Percentiles rank a stretch among this genome's conserved stretches.
phyloP scores from a whole-genome alignment of 2,329 filamentous ascomycete genomes.

The Xylaria sp. region DNA sequence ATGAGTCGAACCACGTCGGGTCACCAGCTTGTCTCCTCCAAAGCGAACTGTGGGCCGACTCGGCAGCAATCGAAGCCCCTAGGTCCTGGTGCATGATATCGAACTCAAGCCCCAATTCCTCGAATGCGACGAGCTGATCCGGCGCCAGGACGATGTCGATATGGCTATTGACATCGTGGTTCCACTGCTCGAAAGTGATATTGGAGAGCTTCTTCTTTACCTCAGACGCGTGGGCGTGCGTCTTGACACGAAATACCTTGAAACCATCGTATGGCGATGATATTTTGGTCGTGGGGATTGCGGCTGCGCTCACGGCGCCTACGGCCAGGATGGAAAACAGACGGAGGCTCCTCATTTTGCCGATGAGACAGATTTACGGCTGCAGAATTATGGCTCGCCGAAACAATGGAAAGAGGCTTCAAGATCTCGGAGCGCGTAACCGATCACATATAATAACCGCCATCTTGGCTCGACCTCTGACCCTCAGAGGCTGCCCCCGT shows the following conservation, averaged over 20 bases:
- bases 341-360: conserved; percentile 15
- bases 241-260: conserved; percentile 58
- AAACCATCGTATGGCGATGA: conserved; percentile 55
- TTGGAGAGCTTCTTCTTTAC: conserved; percentile 50
- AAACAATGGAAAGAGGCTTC: background rate
- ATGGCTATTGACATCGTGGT: conserved; percentile 39
- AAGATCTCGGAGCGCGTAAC: background rate
- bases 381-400: background rate
- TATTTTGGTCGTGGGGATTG: background rate
- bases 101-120: conserved; percentile 47
- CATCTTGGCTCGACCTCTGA: background rate
- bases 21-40: conserved; percentile 42
- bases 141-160: conserved; percentile 51
- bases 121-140: conserved; percentile 46
- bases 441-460: background rate
- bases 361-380: background rate
- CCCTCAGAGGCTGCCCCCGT: background rate
- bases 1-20: conserved; percentile 59
- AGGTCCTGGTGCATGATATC: conserved; percentile 48
- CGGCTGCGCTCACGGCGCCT: conserved; percentile 9
- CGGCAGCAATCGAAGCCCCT: conserved; percentile 46
- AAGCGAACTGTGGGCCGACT: conserved; percentile 40
- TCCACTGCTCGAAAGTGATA: conserved; percentile 42
- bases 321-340: background rate
- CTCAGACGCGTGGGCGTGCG: conserved; percentile 52